Base-by-base conservation (phyloP, 495 filamentous ascomycete genomes). In the Elasticomyces elasticus region DNA sequence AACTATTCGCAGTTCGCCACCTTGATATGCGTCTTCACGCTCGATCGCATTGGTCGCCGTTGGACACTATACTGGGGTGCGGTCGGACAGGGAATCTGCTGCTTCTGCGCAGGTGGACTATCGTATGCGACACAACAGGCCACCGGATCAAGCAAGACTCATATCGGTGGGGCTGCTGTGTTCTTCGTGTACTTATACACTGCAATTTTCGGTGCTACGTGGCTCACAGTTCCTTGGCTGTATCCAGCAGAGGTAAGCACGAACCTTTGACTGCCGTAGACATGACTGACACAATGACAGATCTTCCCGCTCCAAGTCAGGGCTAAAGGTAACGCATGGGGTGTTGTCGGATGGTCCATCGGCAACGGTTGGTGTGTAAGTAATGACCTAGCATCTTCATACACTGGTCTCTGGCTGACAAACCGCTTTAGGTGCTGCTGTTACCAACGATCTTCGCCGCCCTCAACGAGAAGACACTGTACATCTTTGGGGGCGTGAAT, bases 161-260 rank as follows among this genome's bases (percentile, higher is more conserved):
- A 72, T 1, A 82, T 76, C 52, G 80, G 81, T 44, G 79, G 75
- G 0, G 83, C 79, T 0, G 81, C 82, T 0, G 80, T 78, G 0
- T 78, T 76, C 24, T 82, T 87, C 71, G 79, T 86, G 23, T 85
- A 84, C 66, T 72, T 87, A 25, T 86, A 81, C 62, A 85, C 82
- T 4, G 75, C 74, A 5, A 72, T 82, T 0, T 87, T 87, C 55
- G 82, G 82, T 24, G 83, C 82, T 0, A 84, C 83, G 1, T 87
- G 83, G 83, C 65, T 87, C 11, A 85, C 81, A 0, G 81, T 84
- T 2, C 53, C 53, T n/a, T 55, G 53, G 53, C 33, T 55, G 15
- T 55, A 55, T 44, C 45, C 45, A 17, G 45, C 45, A 49, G 45
- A 49, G 45, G 45, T 49, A 49, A 22, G 40, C 22, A 5, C 24